Evolutionary conservation across 495 filamentous ascomycete species (phyloP), one percentile per base, ranked within the genome.

Genomic region (Aspergillus hancockii): DNA sequence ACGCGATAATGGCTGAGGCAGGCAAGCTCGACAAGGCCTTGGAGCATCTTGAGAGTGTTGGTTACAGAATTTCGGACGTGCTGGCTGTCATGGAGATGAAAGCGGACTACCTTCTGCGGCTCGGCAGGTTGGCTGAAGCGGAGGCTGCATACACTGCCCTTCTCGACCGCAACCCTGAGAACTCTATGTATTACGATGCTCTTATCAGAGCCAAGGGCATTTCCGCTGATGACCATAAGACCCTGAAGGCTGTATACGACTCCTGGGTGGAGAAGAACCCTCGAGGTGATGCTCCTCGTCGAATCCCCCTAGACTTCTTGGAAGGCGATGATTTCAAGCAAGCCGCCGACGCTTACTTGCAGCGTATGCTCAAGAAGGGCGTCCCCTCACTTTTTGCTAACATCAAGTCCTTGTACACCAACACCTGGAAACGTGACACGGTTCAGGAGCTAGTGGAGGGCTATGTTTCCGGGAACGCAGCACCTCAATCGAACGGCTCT

Each of bases 351-450:
- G 70, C 74, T 10, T 99, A 99, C 67, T 71, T 99, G 55, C 79
- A 87, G 61, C 83, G 89, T 5, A 92, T 96, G 90, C 81, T 99
- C 30, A 86, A 88, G 67, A 98, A 93, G 73, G 95, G 95, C n/a
- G 90, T 98, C 18, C 93, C 95, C 8, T 98, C 94, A 0, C 89
- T 91, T 3, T 98, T 99, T 71, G 91, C 91, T 5, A 98, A 98
- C 73, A 81, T 99, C 60, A 99, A 98, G 78, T 81, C 91, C 46
- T 82, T 99, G 19, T 98, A 97, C 74, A 77, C 78, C 22, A 88
- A 93, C 68, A 49, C 81, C 1, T 79, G 75, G 61, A 98, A 99
- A 79, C 89, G 86, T 63, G 82, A 88, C 32, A 83, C 75, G 3
- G 84, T 98, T 32, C 85, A 88, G 60, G 79, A 83, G 12, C 66